Base-by-base conservation (phyloP, 768 basidiomycete genomes). In the Tylopilus intermedius region DNA sequence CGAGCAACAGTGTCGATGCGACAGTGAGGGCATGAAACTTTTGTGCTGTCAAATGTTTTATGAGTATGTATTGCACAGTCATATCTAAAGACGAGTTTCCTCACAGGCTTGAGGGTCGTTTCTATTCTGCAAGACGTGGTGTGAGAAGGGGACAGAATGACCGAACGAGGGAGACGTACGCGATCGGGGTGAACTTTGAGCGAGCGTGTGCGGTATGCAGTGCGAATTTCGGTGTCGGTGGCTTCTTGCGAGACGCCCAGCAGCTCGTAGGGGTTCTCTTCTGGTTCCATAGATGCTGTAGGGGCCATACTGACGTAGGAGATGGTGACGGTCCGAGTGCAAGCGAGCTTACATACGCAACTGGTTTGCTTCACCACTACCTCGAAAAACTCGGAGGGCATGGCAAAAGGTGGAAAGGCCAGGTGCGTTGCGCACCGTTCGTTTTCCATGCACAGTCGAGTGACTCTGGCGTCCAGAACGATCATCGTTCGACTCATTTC, bases 141-240 rank as follows among this genome's bases (percentile, higher is more conserved):
- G 58, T 58, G 44, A 53, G 47, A 47, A 37, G 47, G 57, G n/a
- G 63, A 60, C 33, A n/a, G 49, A 11, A 45, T 30, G 55, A 57
- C 43, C 56, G 47, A 56, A 59, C 29, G 42, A 22, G 42, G 38
- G 9, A 56, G 55, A 76, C 80, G 56, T 58, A 90, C 90, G 63
- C 88, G 80, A 64, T 92, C 90, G 27, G 90, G 90, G 70, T 93
- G 90, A 33, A 91, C 88, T 72, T 90, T 91, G 60, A 90, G 76
- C 2, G 90, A 91, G 27, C 81, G 76, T 53, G 88, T 77, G 38
- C 90, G 79, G 59, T 91, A 93, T 0, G 90, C 88, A 3, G 83
- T 88, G 52, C 80, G 78, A 49, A 93, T 87, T 58, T 90, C 89
- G 47, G 81, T 78, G 53, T 91, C 88, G 29, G 84, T 85, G 15